Base-by-base conservation (phyloP, 2,329 filamentous ascomycete genomes). In the Dichotomopilus funicola region DNA sequence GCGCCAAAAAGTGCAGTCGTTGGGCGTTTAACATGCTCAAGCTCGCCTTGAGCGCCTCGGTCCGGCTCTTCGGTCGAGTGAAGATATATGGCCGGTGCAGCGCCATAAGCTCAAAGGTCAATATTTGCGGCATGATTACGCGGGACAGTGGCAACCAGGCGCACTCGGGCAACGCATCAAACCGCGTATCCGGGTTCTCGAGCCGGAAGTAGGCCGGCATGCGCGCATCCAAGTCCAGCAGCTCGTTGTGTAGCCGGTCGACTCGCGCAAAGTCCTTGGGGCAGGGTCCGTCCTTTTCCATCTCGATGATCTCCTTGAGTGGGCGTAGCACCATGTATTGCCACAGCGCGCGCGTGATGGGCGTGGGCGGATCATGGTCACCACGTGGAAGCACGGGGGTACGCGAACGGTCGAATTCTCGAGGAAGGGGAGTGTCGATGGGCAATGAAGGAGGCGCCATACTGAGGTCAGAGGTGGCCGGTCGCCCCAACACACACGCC, bases 1-100 rank as follows among this genome's bases (percentile, higher is more conserved):
- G 66, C 36, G 72, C 69, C 53, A 75, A 70, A 61, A 82, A 78
- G 49, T 78, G 72, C 38, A 70, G 64, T 57, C 75, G 72, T 64
- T 85, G 82, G 12, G 78, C 71, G 31, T 78, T 73, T 2, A 86
- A 72, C 69, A 83, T 80, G 2, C 72, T 71, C 3, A 85, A 62
- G 49, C 78, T 80, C 4, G 81, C 80, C 61, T 74, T 73, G 4
- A 85, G 72, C 1, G 81, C 81, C 59, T 80, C 78, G 4, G 72
- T 71, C n/a, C 82, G 72, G 62, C 78, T 82, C 38, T 71, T 68
- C 5, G 73, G 66, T 10, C 79, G 75, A 12, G 80, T 81, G 60
- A 85, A 85, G 19, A 85, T 77, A 63, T 84, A 85, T 0, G 81
- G 80, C 31, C 82, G 73, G 58, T 86, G 82, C 41, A 86, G 71